Conservation (phyloP, 257 asterid species). For the Petunia secreta region DNA sequence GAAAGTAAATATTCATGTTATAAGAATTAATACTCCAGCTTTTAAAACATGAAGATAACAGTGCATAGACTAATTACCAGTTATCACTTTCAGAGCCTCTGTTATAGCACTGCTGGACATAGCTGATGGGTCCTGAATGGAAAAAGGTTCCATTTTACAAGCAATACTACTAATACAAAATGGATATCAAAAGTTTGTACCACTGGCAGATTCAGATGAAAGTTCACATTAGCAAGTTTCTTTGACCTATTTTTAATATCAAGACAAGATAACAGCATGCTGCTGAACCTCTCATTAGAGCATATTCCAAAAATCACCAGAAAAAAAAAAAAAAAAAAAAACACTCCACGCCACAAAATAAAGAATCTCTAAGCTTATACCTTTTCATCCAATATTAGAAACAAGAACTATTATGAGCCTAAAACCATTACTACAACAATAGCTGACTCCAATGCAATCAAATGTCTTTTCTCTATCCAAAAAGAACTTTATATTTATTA, state of each 20-base stretch:
- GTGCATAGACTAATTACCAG: conserved; percentile 32
- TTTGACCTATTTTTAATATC: not conserved
- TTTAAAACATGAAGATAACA: not conserved
- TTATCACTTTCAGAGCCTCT: conserved; percentile 47
- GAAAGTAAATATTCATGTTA: conserved; percentile 5
- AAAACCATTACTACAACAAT: not conserved
- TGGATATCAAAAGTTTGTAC: not conserved
- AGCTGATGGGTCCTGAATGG: conserved; percentile 46
- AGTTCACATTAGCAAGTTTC: not conserved
- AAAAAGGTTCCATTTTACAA: conserved; percentile 21
- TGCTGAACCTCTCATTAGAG: not conserved
- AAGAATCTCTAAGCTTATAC: not conserved
- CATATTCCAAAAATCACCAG: not conserved
- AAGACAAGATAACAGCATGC: conserved; percentile 1
- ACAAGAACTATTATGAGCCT: not conserved
- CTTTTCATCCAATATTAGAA: not conserved
- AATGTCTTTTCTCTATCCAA: not conserved
- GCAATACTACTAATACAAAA: not conserved
- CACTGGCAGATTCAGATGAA: not conserved
- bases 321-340: not conserved
- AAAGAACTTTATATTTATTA: not conserved
- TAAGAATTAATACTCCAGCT: not conserved
- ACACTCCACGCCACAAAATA: too few species aligned
- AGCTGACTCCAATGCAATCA: not conserved
- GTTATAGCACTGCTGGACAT: conserved; percentile 41